Evolutionary conservation across 2,329 filamentous ascomycete genomes (phyloP), one percentile per base, ranked within the genome.

Genomic region (Aciculosporium take): DNA sequence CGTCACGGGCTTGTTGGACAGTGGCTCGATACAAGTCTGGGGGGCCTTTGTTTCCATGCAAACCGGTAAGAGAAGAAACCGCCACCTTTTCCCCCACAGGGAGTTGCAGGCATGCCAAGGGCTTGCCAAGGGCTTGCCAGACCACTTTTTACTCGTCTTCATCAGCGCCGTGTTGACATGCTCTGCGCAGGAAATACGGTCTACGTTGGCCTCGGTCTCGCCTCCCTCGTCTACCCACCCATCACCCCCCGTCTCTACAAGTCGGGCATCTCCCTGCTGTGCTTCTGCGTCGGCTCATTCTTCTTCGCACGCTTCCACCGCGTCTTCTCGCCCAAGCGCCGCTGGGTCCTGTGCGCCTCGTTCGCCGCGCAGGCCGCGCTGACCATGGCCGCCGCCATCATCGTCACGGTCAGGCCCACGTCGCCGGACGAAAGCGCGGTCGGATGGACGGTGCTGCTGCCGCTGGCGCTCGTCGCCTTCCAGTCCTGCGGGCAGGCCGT

Each of bases 41-140:
- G 81, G 82, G 10, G 79, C 79, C 3, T 89, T 89, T 51, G 82
- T 86, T 31, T 84, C 79, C 51, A 88, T 88, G 83, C 84, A 88
- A 55, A 88, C 83, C 25, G 82, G 81, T 74, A 53, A 48, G 65
- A 59, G 21, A 12, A 24, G 9, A 33, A 0, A 28, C 4, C 10
- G 13, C 30, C 23, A 17, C 21, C 29, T n/a, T 0, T 4, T 42
- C 13, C 27, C 15, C 1, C 10, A 7, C 10, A 29, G n/a, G n/a
- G n/a, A n/a, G n/a, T n/a, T n/a, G n/a, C n/a, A n/a, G n/a, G n/a
- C n/a, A n/a, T n/a, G n/a, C n/a, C n/a, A n/a, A n/a, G n/a, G n/a
- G n/a, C n/a, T n/a, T n/a, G n/a, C n/a, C n/a, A n/a, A n/a, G n/a
- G n/a, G n/a, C n/a, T n/a, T n/a, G n/a, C n/a, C n/a, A n/a, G n/a